Conservation (phyloP, 1,139 yeast genomes). For the Sugiyamaella castrensis region DNA sequence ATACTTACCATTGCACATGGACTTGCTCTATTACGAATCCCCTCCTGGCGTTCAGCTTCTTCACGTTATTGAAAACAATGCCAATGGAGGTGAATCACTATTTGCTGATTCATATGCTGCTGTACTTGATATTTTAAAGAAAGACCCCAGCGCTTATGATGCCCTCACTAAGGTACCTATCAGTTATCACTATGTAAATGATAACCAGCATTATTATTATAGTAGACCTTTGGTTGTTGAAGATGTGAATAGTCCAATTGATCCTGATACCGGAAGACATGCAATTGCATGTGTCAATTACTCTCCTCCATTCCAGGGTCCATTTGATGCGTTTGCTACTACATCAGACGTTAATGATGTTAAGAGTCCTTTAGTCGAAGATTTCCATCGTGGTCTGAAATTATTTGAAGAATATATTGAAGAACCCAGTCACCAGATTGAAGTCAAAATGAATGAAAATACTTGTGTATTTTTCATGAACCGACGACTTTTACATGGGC, state of each 20-base stretch:
- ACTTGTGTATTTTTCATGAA: slow-evolving; percentile 72
- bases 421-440: slow-evolving; percentile 53
- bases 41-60: slow-evolving; percentile 80
- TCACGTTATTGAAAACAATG: slow-evolving; percentile 62
- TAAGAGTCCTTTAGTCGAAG: slow-evolving; percentile 39
- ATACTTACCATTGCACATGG: slow-evolving; percentile 77
- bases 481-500: slow-evolving; percentile 68
- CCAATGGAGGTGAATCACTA: slow-evolving; percentile 66
- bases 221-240: slow-evolving; percentile 66
- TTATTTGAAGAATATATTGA: slow-evolving; percentile 60
- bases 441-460: slow-evolving; percentile 57
- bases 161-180: slow-evolving; percentile 65
- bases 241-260: slow-evolving; percentile 39
- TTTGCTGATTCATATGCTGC: slow-evolving; percentile 77
- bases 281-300: slow-evolving; percentile 62
- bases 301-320: slow-evolving; percentile 86
- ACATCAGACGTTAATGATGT: slow-evolving; percentile 25
- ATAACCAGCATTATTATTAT: slow-evolving; percentile 61
- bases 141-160: slow-evolving; percentile 60
- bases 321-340: slow-evolving; percentile 48
- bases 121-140: slow-evolving; percentile 51
- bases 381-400: slow-evolving; percentile 57
- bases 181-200: slow-evolving; percentile 67
- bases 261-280: slow-evolving; percentile 32
- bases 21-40: slow-evolving; percentile 71